A percentile compares a stretch with the other conserved stretches of the same genome.
phyloP scores from a whole-genome alignment of 192 early-diverging fungal genomes.

The Rhizoclosmatium globosum region DNA sequence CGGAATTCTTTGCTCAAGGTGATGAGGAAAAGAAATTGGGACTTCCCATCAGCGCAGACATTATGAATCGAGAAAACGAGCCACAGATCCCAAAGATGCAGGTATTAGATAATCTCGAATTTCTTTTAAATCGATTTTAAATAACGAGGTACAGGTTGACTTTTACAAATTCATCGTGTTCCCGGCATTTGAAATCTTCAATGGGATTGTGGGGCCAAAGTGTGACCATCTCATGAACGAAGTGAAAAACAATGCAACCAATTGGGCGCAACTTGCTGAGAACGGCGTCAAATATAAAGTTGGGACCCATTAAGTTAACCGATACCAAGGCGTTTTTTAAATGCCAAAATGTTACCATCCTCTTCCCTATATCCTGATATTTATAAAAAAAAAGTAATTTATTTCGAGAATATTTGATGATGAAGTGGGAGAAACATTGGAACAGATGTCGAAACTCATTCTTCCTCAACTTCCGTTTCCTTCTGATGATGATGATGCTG shows the following conservation, averaged over 20 bases:
- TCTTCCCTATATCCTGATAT: too few species aligned
- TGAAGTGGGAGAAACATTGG: too few species aligned
- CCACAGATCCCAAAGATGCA: constrained; percentile 55
- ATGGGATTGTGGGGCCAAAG: constrained; percentile 6
- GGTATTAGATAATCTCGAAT: constrained; percentile 23
- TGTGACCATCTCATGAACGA: constrained; percentile 19
- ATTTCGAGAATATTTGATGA: too few species aligned
- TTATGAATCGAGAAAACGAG: constrained; percentile 52
- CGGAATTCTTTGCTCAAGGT: constrained; percentile 59
- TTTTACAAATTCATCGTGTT: constrained; percentile 50
- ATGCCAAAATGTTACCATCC: too few species aligned
- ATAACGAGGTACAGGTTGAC: constrained; percentile 26
- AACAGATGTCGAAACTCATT: too few species aligned
- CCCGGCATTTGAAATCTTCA: constrained; percentile 47
- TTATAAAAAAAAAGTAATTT: too few species aligned
- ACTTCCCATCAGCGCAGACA: constrained; percentile 48
- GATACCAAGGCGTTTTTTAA: not conserved
- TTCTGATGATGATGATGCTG: too few species aligned
- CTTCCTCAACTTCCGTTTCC: too few species aligned
- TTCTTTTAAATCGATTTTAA: not conserved
- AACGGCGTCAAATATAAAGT: constrained; percentile 30
- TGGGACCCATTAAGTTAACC: not conserved
- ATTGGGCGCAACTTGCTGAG: constrained; percentile 41
- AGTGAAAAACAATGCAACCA: constrained; percentile 38
- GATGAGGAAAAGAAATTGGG: constrained; percentile 55